These are phyloP conservation scores for Cucurbita moschata DNA, from an alignment of 306 rosid species.

Conservation along the genomic window DNA sequence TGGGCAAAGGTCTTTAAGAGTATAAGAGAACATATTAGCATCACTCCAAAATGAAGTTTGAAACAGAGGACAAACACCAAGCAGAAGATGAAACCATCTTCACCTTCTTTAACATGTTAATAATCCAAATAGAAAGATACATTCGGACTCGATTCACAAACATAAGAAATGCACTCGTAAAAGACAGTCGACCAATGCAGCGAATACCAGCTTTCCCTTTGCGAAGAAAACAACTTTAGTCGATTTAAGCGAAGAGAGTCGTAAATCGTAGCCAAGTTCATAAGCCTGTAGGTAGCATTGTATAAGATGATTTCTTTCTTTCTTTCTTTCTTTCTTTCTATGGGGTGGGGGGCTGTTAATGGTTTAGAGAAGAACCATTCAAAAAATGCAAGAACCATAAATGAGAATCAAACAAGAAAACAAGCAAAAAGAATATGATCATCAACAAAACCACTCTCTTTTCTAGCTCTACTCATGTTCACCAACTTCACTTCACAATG, in stretches of 20 bases:
- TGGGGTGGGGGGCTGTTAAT: neutral
- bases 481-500: conserved; percentile 19
- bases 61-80: neutral
- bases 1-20: neutral
- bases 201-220: neutral
- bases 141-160: neutral
- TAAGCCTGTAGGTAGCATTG: conserved; percentile 21
- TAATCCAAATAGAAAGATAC: neutral
- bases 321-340: neutral
- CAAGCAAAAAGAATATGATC: conserved; percentile 26
- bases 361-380: neutral
- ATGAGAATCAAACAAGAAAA: conserved; percentile 19
- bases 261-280: neutral
- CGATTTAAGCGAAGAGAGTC: neutral
- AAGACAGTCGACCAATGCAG: neutral
- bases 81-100: neutral
- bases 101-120: neutral
- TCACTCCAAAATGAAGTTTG: neutral
- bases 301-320: conserved; percentile 18
- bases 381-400: conserved; percentile 26
- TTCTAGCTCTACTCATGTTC: conserved; percentile 25
- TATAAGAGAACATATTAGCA: neutral
- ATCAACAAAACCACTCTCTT: conserved; percentile 18
- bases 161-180: neutral
- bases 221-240: neutral